Evolutionary conservation across 1,284 basidiomycete species (phyloP), one percentile per base, ranked within the genome.

Genomic region (Volvariella surrecta): DNA sequence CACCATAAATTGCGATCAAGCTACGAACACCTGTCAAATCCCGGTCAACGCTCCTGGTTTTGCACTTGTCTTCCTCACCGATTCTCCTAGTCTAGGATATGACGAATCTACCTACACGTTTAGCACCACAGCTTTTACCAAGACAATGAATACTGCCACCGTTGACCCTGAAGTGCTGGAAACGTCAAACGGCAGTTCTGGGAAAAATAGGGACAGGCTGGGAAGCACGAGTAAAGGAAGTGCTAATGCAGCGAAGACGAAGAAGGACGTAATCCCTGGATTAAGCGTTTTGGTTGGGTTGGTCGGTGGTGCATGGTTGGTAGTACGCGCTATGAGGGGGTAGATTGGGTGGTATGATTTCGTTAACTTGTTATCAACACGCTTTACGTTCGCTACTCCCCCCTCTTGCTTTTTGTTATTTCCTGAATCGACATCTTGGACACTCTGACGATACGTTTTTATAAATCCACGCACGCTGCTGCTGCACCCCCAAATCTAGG

Each of bases 51-150:
- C 82, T 2, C 86, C 86, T 0, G 74, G 70, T 4, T 74, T 79
- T 50, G 84, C 83, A 3, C 63, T 90, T 42, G 82, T 89, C 39
- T 88, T 83, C 68, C 60, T 89, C 38, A 71, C 65, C 32, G 59
- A 62, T 15, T 67, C 71, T 9, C 38, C 50, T 2, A 52, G 72
- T 38, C 49, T 48, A 7, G 64, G 66, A 10, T 61, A 66, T 0
- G 60, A 67, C 1, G 57, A 63, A 7, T 54, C 60, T 8, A 50
- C 65, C 2, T 67, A 58, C 38, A 82, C 79, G 15, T 84, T 74
- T 56, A 56, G 70, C 17, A 86, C 82, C 9, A 72, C 71, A 3
- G 62, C 63, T 7, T 46, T 58, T 10, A 75, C 74, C 30, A 73
- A 71, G 59, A 60, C 61, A 10, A 51, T 53, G 20, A 76, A 78